A percentile compares a stretch with the other conserved stretches of the same genome.
phyloP scores from a whole-genome alignment of 1,284 basidiomycete genomes.

The Gymnopus androsaceus region DNA sequence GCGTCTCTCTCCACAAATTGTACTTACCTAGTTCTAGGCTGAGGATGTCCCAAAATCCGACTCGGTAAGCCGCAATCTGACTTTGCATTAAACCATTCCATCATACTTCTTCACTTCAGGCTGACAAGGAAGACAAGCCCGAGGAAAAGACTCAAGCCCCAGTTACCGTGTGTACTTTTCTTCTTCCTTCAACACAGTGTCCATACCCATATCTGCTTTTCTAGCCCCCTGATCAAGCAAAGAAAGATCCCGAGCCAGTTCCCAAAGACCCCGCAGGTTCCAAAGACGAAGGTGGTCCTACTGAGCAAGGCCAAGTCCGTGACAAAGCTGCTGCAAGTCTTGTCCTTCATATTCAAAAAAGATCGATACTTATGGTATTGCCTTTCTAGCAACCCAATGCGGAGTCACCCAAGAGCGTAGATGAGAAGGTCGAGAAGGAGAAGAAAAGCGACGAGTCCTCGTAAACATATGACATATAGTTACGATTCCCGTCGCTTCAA shows the following conservation, averaged over 20 bases:
- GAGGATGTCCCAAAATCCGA: constrained; percentile 28
- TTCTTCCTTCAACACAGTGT: background rate
- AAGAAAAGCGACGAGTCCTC: constrained; percentile 5
- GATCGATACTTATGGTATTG: background rate
- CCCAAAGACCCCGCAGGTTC: constrained; percentile 12
- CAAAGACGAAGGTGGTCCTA: constrained; percentile 10
- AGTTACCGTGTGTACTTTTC: background rate
- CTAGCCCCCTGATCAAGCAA: constrained; percentile 3
- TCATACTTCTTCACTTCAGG: background rate
- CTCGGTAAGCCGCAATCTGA: constrained; percentile 2
- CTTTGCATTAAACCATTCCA: background rate
- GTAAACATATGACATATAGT: background rate
- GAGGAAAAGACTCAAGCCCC: constrained; percentile 4
- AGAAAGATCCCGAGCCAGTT: constrained; percentile 4
- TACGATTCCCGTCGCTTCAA: background rate
- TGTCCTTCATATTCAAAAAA: background rate
- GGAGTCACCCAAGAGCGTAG: constrained; percentile 10
- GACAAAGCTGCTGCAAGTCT: background rate
- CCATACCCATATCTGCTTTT: background rate
- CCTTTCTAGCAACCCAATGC: background rate
- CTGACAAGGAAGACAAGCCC: constrained; percentile 1
- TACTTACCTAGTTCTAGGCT: constrained; percentile 14
- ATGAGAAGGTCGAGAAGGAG: constrained; percentile 9
- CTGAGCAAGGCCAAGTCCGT: constrained; percentile 8
- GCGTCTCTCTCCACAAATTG: background rate